Conservation (phyloP, 371 early-diverging fungal genomes). For the Dentiscutata heterogama region DNA sequence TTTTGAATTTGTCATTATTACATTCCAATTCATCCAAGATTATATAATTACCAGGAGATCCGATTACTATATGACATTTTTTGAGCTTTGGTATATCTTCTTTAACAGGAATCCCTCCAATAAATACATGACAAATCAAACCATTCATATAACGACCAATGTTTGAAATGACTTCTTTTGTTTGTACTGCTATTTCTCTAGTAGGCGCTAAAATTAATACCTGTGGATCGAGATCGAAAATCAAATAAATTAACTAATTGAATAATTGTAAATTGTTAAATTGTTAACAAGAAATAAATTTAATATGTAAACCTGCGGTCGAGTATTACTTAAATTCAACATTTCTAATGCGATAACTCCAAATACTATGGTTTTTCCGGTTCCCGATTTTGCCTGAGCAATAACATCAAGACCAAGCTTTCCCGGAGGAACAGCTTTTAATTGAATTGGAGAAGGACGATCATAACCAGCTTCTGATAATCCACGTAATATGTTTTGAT, state of each 20-base stretch:
- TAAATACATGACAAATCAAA: conserved; percentile 79
- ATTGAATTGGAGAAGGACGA: conserved; percentile 88
- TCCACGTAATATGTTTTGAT: conserved; percentile 62
- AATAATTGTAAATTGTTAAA: not conserved
- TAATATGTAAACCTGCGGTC: conserved; percentile 31
- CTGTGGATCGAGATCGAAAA: conserved; percentile 60
- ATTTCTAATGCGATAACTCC: conserved; percentile 88
- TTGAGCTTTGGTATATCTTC: conserved; percentile 76
- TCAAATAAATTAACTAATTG: not conserved
- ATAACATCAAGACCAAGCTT: conserved; percentile 85
- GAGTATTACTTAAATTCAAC: conserved; percentile 59
- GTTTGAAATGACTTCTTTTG: conserved; percentile 81
- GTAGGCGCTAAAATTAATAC: conserved; percentile 92
- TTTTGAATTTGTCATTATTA: conserved; percentile 57
- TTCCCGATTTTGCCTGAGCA: conserved; percentile 96
- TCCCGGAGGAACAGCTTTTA: conserved; percentile 87
- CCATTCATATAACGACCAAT: conserved; percentile 60
- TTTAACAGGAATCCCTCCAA: conserved; percentile 85
- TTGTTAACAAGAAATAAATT: not conserved
- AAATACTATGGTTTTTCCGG: conserved; percentile 97
- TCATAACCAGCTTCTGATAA: conserved; percentile 66
- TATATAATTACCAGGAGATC: conserved; percentile 91
- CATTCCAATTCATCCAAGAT: conserved; percentile 80
- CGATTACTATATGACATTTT: conserved; percentile 83
- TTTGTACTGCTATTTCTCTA: conserved; percentile 94